phyloP scores from a whole-genome alignment of 163 green algal species.

The Scenedesmus sp. region DNA sequence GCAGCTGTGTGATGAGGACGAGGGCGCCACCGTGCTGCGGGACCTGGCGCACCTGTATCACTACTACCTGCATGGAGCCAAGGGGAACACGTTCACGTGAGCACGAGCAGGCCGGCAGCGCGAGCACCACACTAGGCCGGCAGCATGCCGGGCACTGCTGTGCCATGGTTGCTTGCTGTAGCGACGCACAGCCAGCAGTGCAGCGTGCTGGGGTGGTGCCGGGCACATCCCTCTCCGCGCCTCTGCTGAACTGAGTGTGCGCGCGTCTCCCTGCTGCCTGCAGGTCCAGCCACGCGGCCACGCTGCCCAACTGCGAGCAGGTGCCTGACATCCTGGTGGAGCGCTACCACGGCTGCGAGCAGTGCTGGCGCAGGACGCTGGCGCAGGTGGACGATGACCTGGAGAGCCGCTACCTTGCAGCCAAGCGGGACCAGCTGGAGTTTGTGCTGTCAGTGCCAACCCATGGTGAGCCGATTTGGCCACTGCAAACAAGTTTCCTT shows the following conservation, averaged over 20 bases:
- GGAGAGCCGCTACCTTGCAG: constrained; percentile 80
- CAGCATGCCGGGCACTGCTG: background rate
- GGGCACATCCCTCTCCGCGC: no score
- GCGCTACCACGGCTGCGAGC: constrained; percentile 36
- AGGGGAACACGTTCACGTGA: constrained; percentile 64
- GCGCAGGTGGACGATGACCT: constrained; percentile 83
- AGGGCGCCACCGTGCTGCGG: constrained; percentile 57
- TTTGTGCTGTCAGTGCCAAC: constrained; percentile 83
- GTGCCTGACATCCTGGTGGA: constrained; percentile 73
- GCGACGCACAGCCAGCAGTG: background rate
- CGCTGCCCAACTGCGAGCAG: constrained; percentile 74
- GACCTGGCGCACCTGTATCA: constrained; percentile 91
- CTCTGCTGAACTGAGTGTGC: no score
- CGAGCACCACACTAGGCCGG: background rate
- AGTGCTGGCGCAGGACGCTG: constrained; percentile 65
- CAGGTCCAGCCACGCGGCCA: background rate
- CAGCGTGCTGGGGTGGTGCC: background rate
- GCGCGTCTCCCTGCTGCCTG: no score
- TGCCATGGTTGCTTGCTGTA: background rate
- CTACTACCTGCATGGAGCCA: constrained; percentile 89
- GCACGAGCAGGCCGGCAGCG: no score
- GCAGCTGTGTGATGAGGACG: constrained; percentile 66
- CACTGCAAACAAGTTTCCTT: no score
- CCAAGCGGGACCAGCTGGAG: constrained; percentile 64
- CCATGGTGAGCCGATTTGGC: constrained; percentile 65